Evolutionary conservation across 306 rosid species (phyloP), one percentile per base, ranked within the genome.

Genomic region (Mimosa bimucronata): DNA sequence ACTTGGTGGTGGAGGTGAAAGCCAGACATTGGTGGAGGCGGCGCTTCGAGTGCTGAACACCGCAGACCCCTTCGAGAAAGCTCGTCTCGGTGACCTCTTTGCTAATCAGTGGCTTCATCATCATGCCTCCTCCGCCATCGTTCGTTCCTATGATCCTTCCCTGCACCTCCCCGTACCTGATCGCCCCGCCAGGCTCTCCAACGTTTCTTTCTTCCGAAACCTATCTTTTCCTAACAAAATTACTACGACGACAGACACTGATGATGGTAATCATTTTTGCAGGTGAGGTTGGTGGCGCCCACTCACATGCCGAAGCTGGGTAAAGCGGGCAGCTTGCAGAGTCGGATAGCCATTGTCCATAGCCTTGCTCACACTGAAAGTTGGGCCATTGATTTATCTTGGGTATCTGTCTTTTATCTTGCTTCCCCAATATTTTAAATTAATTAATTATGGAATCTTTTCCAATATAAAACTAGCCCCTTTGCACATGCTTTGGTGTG

Each of bases 371-470:
- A 92, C 79, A 94, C 85, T 29, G 98, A 94, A 83, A 94, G 98
- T 80, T 94, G 97, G 98, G 98, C 98, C 29, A 84, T 90, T 34
- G 98, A 94, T 72, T 80, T 94, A 86, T 94, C 97, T 61, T 94
- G 97, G 98, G 98, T 93, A 86, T 69, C 74, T 18, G 50, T 74
- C 72, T 37, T 38, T 70, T 42, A 31, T 23, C 60, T 53, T 18
- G 7, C 50, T 2, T 4, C 14, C 23, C 62, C 62, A 1, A 18
- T 9, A 19, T 16, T 52, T 52, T 52, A 1, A 52, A n/a, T n/a
- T 45, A 66, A 60, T 58, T 19, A n/a, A 34, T 34, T 65, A 7
- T 60, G 65, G 73, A 69, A 69, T 46, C 71, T 9, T 44, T 62
- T 16, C 11, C 26, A 16, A 29, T 44, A 5, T 46, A 62, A 76